phyloP scores from a whole-genome alignment of 2,329 filamentous ascomycete species.

The Phialophora tarda region DNA sequence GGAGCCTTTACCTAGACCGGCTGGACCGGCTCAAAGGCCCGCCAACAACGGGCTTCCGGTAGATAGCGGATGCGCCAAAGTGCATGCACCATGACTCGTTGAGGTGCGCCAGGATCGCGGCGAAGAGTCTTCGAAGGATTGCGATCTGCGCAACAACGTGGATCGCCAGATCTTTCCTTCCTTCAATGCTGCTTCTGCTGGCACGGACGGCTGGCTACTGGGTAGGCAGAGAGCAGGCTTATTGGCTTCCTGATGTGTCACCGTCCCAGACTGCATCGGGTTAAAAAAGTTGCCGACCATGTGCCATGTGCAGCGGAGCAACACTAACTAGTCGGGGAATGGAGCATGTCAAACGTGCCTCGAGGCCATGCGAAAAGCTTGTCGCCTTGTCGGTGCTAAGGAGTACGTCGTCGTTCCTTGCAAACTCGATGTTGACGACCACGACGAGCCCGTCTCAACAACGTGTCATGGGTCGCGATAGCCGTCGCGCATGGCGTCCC shows the following conservation, averaged over 20 bases:
- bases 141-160: neutral
- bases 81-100: slow-evolving; percentile 1
- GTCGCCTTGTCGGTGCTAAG: neutral
- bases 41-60: slow-evolving; percentile 4
- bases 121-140: neutral
- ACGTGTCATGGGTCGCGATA: neutral
- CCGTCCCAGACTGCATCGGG: neutral
- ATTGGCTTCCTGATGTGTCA: neutral
- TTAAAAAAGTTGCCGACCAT: neutral
- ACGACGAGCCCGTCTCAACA: neutral
- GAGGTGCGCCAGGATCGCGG: neutral
- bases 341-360: neutral
- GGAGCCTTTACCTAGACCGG: neutral
- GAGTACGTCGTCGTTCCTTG: neutral
- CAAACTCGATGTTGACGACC: neutral
- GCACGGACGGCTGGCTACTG: too few species aligned
- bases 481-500: neutral
- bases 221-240: neutral
- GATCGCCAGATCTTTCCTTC: neutral
- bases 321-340: neutral
- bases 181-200: neutral
- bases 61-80: slow-evolving; percentile 7
- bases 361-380: neutral
- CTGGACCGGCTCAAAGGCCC: slow-evolving; percentile 4
- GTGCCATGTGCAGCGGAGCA: neutral